Evolutionary conservation across 495 filamentous ascomycete species (phyloP).

Genomic region (Penicillium herquei): DNA sequence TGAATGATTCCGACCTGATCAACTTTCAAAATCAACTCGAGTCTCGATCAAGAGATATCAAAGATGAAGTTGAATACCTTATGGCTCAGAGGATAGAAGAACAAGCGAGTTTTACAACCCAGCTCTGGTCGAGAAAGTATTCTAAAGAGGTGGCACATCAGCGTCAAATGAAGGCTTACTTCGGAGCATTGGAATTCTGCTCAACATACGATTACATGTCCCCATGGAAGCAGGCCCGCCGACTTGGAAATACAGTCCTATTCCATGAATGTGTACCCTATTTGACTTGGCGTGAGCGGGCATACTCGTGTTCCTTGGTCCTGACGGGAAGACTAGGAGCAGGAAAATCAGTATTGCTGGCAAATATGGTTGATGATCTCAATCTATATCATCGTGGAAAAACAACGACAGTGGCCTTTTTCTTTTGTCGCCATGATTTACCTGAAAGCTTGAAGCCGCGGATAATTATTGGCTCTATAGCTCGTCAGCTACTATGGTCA

Average conservation of each 20-base stretch:
- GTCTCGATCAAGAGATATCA: constrained; percentile 36
- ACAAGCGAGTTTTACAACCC: constrained; percentile 19
- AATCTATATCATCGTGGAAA: constrained; percentile 19
- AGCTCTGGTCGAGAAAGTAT: background rate
- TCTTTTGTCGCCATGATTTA: constrained; percentile 43
- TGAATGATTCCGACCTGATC: constrained; percentile 13
- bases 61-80: constrained; percentile 32
- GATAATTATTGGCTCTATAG: constrained; percentile 38
- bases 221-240: constrained; percentile 43
- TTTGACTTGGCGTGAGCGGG: constrained; percentile 29
- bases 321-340: constrained; percentile 40
- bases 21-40: constrained; percentile 32
- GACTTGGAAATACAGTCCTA: constrained; percentile 33
- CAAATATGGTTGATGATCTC: constrained; percentile 44
- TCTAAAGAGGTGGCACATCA: background rate
- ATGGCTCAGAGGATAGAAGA: constrained; percentile 22
- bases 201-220: constrained; percentile 41
- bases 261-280: constrained; percentile 28
- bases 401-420: constrained; percentile 29
- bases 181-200: constrained; percentile 34
- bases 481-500: constrained; percentile 35
- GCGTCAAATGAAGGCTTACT: constrained; percentile 3
- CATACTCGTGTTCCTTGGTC: constrained; percentile 17
- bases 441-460: constrained; percentile 35
- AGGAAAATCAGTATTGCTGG: constrained; percentile 41